Evolutionary conservation across 352 stramenopile genomes (phyloP), one percentile per base, ranked within the genome.

Genomic region (Phytophthora colocasiae): DNA sequence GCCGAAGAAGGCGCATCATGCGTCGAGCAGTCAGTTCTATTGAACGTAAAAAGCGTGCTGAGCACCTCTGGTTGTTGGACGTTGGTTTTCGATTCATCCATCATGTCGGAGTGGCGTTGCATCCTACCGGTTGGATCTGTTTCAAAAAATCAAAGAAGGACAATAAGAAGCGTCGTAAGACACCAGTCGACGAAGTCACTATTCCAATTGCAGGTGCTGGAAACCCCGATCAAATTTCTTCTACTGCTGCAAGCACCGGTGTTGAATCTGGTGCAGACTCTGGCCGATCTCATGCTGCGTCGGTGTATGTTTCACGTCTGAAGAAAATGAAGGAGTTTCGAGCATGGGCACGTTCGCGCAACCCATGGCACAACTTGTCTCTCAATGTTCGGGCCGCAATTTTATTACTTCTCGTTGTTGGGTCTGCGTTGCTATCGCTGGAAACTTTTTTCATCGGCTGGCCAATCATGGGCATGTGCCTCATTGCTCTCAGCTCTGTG

Each of bases 31-130:
- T 92, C 27, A 73, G 69, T 29, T 58, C 66, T 17, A 66, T 92
- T 17, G 71, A 89, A 49, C 77, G 70, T n/a, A 73, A 87, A 57
- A 86, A 91, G 65, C 81, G 84, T 38, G 66, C 82, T 3, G 80
- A 91, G 45, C 75, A 87, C 46, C 61, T 94, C 9, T 91, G 82
- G 83, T 65, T 94, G 11, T 54, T 94, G 40, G 83, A 92, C 51
- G 79, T 94, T 40, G 85, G 85, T 6, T 92, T 91, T 63, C 85
- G 85, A 17, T 92, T 89, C 51, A 75, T 85, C 24, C 74, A 90
- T 46, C 79, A 92, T 59, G 58, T 89, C 9, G 75, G 73, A 19
- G 43, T 83, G 24, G 73, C 70, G 6, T 36, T 85, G 36, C 86
- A 89, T 60, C 79, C 76, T 15, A 67, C 77, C 12, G 63, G 66